Evolutionary conservation across 371 early-diverging fungal species (phyloP).

Genomic region (Globomyces sp.): DNA sequence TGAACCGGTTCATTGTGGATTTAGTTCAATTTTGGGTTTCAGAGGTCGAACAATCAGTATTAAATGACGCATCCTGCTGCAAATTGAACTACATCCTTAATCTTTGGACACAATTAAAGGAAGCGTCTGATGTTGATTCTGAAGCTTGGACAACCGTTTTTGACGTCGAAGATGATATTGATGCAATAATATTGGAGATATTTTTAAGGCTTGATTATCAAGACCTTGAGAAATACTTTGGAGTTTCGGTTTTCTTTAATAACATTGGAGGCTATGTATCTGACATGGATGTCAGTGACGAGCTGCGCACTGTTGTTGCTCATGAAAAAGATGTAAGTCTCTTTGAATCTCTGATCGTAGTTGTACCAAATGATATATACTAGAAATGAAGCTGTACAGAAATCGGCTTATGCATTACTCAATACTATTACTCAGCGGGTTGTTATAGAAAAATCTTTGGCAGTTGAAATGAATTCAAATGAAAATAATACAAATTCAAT

Average conservation of each 20-base stretch:
- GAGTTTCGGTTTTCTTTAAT: not conserved
- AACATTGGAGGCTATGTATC: not conserved
- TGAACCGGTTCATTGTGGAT: conserved; percentile 32
- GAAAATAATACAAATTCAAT: conserved; percentile 6
- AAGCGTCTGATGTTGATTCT: conserved; percentile 1
- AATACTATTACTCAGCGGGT: conserved; percentile 25
- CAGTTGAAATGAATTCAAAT: conserved; percentile 37
- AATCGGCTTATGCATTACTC: conserved; percentile 31
- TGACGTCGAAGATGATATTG: conserved; percentile 9
- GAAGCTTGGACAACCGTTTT: conserved; percentile 6
- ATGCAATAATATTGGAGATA: not conserved
- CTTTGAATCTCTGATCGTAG: conserved; percentile 17
- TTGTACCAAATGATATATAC: conserved; percentile 30
- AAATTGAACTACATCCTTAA: not conserved
- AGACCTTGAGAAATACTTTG: not conserved
- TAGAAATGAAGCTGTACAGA: conserved; percentile 39
- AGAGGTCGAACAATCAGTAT: not conserved
- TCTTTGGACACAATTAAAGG: not conserved
- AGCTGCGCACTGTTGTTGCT: not conserved
- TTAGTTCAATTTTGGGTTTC: conserved; percentile 17
- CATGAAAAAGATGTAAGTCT: not conserved
- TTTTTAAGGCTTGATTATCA: not conserved
- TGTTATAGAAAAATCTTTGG: conserved; percentile 35
- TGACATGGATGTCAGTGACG: not conserved
- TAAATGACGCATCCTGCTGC: not conserved